A percentile compares a stretch with the other conserved stretches of the same genome.
Conservation (phyloP, 192 early-diverging fungal genomes). For the Dissophora ornata region DNA sequence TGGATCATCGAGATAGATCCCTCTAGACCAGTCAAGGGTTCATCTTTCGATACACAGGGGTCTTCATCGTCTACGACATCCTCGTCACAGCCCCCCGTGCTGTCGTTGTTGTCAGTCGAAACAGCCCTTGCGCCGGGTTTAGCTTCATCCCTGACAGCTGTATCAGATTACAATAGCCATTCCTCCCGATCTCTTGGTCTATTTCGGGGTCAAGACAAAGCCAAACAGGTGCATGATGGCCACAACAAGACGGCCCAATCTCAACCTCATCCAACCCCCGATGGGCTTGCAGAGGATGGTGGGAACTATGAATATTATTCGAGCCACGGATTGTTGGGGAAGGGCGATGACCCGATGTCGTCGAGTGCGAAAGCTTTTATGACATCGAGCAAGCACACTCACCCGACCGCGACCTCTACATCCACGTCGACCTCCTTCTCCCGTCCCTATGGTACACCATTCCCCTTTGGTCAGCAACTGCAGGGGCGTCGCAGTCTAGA, state of each 20-base stretch:
- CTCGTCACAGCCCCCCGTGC: background rate
- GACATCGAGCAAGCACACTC: background rate
- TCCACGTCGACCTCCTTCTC: slow-evolving; percentile 20
- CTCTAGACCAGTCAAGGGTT: background rate
- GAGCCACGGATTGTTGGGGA: slow-evolving; percentile 32
- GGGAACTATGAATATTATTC: slow-evolving; percentile 34
- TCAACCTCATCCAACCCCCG: background rate
- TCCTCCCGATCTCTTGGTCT: background rate
- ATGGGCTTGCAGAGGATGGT: too few relatives aligned
- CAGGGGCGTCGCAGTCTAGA: slow-evolving; percentile 14
- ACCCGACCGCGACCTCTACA: background rate
- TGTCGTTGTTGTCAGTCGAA: background rate
- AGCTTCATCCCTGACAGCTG: too few relatives aligned
- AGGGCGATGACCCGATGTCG: slow-evolving; percentile 12
- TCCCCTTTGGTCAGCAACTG: background rate
- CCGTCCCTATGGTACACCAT: background rate
- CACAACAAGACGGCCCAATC: background rate
- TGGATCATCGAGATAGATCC: slow-evolving; percentile 49
- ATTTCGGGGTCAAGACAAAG: slow-evolving; percentile 19
- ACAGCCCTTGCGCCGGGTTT: too few relatives aligned
- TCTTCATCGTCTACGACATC: background rate
- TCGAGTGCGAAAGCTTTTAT: background rate
- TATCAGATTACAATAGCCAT: too few relatives aligned
- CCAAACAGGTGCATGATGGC: slow-evolving; percentile 13
- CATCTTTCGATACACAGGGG: background rate